A percentile compares a stretch with the other conserved stretches of the same genome.
Conservation (phyloP, 2,329 filamentous ascomycete genomes). For the Zelopaecilomyces penicillatus region DNA sequence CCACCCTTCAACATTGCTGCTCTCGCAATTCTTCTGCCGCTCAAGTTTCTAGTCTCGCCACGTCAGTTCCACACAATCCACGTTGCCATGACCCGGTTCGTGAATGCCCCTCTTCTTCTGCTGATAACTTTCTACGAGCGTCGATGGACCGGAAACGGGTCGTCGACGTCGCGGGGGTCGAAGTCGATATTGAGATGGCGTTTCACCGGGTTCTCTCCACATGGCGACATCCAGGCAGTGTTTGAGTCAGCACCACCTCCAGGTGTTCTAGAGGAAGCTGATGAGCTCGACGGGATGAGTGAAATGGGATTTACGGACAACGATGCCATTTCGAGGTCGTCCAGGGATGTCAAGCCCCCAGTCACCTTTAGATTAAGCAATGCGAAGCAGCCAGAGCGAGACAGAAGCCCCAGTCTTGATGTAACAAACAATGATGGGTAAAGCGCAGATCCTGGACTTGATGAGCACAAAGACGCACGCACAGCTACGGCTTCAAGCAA, state of each 20-base stretch:
- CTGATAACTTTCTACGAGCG: constrained; percentile 55
- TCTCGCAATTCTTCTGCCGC: constrained; percentile 52
- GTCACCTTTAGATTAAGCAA: constrained; percentile 8
- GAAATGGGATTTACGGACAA: constrained; percentile 26
- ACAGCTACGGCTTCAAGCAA: no score
- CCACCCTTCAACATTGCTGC: constrained; percentile 65
- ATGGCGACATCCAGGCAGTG: constrained; percentile 52
- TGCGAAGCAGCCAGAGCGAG: constrained; percentile 2
- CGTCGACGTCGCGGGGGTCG: constrained; percentile 23
- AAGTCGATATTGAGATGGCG: constrained; percentile 25
- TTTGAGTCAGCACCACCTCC: constrained; percentile 50
- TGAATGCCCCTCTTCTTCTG: constrained; percentile 57
- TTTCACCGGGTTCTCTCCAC: constrained; percentile 45
- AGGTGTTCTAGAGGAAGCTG: constrained; percentile 25
- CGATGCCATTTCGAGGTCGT: constrained; percentile 21
- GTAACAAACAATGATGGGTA: no score
- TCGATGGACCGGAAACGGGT: constrained; percentile 23
- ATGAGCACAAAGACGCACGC: no score
- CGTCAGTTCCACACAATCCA: constrained; percentile 65
- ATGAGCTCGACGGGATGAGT: constrained; percentile 24
- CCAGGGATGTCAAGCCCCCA: constrained; percentile 15
- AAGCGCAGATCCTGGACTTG: no score
- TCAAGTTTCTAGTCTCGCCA: constrained; percentile 54
- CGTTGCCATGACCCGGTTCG: constrained; percentile 51
- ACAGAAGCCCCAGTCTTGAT: no score